These are phyloP conservation scores for Penicillium ochrochloron DNA, from an alignment of 495 filamentous ascomycete species.

Conservation along the genomic window DNA sequence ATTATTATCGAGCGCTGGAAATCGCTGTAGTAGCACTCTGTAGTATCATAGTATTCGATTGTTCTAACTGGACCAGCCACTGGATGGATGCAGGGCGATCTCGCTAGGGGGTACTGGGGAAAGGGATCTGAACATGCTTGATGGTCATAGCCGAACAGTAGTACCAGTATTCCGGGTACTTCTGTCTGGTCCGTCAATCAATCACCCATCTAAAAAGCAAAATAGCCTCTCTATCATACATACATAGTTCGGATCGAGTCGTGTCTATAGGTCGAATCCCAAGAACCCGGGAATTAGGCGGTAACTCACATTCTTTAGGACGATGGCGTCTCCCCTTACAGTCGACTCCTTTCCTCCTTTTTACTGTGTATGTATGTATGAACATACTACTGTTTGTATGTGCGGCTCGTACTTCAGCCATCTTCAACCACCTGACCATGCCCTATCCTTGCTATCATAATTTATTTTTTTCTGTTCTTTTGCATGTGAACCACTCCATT, in stretches of 20 bases:
- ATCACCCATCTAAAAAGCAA: background rate
- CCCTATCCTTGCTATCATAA: background rate
- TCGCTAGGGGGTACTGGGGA: background rate
- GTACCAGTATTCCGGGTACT: background rate
- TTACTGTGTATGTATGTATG: background rate
- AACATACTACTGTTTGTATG: background rate
- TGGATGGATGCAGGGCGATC: constrained; percentile 5
- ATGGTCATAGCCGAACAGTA: background rate
- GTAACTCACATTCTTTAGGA: constrained; percentile 21
- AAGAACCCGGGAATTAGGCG: background rate
- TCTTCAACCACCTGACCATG: background rate
- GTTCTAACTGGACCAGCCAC: background rate
- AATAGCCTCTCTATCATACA: background rate
- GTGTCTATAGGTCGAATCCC: background rate
- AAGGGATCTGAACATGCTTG: background rate
- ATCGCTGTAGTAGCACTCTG: background rate
- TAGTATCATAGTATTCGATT: background rate
- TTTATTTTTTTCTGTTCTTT: background rate
- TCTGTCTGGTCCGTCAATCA: background rate
- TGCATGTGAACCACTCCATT: constrained; percentile 21
- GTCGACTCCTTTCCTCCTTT: constrained; percentile 6
- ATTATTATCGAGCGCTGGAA: background rate
- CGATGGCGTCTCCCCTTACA: background rate
- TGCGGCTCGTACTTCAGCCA: background rate
- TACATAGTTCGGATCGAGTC: background rate